phyloP scores from a whole-genome alignment of 176 grass and related monocot genomes.

The Carex pumila region DNA sequence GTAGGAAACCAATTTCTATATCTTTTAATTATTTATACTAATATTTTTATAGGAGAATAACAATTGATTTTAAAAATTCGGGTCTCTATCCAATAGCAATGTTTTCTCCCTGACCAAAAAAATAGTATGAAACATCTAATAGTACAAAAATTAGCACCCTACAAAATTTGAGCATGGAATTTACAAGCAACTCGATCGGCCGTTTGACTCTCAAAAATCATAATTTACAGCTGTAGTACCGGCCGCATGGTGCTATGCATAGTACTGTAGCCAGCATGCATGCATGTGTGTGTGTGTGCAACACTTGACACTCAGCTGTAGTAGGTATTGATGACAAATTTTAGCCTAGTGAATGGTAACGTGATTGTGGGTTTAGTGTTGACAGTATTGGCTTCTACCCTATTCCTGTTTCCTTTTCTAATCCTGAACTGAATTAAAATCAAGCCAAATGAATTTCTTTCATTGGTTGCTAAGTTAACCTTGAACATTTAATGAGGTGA shows the following conservation, averaged over 20 bases:
- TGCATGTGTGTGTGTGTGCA: not conserved
- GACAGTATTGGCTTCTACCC: not conserved
- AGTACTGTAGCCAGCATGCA: not conserved
- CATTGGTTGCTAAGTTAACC: not conserved
- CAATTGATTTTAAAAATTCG: not conserved
- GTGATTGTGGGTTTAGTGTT: not conserved
- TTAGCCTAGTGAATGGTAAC: not conserved
- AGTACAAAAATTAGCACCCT: not conserved
- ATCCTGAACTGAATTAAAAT: conserved; percentile 6
- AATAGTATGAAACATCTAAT: not conserved
- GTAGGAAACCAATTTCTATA: not conserved
- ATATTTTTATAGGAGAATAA: not conserved
- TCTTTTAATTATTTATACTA: not conserved
- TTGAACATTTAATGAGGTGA: not conserved
- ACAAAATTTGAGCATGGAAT: not conserved
- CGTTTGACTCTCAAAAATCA: not conserved
- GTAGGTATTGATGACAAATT: not conserved
- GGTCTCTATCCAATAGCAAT: not conserved
- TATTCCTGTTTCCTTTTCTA: not conserved
- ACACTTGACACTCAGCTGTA: not conserved
- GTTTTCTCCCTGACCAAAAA: not conserved
- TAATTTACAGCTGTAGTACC: not conserved
- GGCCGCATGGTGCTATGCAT: not conserved
- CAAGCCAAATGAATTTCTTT: not conserved
- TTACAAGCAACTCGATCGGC: not conserved